These are phyloP conservation scores for Tephrocybe sp. DNA, from an alignment of 768 basidiomycete genomes.

Conservation along the genomic window DNA sequence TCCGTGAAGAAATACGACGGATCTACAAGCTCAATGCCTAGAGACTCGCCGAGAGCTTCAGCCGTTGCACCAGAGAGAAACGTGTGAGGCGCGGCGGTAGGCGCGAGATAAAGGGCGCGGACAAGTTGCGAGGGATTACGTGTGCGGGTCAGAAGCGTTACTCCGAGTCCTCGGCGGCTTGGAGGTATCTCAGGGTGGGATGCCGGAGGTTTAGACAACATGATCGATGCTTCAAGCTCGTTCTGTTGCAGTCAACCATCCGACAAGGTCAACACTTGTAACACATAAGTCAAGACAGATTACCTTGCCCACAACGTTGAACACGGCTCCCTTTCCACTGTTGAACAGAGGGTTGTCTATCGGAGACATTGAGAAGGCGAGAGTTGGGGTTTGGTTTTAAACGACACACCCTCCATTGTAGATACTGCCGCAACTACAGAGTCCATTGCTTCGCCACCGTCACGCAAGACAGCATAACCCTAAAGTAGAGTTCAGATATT, in stretches of 20 bases:
- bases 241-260: slow-evolving; percentile 51
- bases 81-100: slow-evolving; percentile 58
- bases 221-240: slow-evolving; percentile 80
- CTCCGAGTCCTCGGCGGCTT: slow-evolving; percentile 60
- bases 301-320: slow-evolving; percentile 79
- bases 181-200: slow-evolving; percentile 59
- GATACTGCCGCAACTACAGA: slow-evolving; percentile 76
- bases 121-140: slow-evolving; percentile 76
- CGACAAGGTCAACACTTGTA: background rate
- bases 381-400: background rate
- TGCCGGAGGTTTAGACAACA: slow-evolving; percentile 76
- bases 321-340: slow-evolving; percentile 78
- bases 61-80: slow-evolving; percentile 69
- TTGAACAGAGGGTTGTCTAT: slow-evolving; percentile 80
- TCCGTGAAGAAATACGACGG: slow-evolving; percentile 80
- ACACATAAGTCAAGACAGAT: background rate
- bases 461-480: slow-evolving; percentile 62
- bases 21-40: slow-evolving; percentile 62
- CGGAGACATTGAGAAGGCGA: background rate
- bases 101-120: slow-evolving; percentile 70
- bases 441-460: slow-evolving; percentile 82
- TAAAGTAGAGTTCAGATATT: slow-evolving; percentile 13
- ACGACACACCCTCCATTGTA: slow-evolving; percentile 61
- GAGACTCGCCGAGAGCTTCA: slow-evolving; percentile 55
- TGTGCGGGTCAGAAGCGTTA: slow-evolving; percentile 64